Conservation (phyloP, 1,284 basidiomycete genomes). For the Fomitiporia mediterranea region DNA sequence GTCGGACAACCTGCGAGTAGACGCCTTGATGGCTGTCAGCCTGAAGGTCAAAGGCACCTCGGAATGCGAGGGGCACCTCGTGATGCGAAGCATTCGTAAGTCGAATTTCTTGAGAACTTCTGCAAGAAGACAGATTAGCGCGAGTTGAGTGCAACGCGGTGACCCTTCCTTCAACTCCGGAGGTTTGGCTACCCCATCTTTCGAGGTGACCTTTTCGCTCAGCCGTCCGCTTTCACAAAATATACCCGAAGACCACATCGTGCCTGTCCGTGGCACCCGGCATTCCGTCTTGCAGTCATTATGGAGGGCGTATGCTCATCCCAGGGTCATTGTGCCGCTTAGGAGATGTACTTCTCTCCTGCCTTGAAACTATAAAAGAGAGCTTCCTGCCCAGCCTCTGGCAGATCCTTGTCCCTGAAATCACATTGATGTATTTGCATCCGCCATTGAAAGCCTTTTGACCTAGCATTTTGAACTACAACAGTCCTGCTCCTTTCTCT, state of each 20-base stretch:
- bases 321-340: no score
- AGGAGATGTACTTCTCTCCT: background rate
- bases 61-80: background rate
- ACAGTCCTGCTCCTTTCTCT: background rate
- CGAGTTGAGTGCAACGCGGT: background rate
- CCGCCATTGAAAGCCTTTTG: no score
- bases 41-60: no score
- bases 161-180: background rate
- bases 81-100: background rate
- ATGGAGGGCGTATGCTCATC: background rate
- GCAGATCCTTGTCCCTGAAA: background rate
- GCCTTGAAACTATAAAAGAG: background rate
- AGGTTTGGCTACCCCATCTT: background rate
- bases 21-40: no score
- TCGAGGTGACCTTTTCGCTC: background rate
- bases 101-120: background rate
- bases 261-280: background rate
- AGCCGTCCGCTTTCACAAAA: background rate
- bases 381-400: background rate
- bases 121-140: background rate
- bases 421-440: background rate
- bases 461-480: no score
- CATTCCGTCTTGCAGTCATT: background rate
- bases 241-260: background rate
- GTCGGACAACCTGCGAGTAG: no score